Conservation (phyloP, 2,329 filamentous ascomycete species). For the Diplodia mutila region DNA sequence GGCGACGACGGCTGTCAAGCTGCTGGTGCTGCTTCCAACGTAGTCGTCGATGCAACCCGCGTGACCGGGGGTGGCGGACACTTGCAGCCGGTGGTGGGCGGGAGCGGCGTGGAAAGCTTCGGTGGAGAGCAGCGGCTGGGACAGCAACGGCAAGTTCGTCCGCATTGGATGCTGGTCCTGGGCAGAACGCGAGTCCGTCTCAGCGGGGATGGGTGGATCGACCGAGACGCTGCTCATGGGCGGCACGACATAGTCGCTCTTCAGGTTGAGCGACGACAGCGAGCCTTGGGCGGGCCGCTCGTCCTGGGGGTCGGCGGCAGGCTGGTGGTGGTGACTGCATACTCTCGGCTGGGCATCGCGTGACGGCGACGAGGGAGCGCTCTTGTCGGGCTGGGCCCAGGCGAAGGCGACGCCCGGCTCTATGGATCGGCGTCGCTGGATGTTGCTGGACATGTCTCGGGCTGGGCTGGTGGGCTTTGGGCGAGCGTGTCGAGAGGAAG, state of each 20-base stretch:
- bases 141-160: slow-evolving; percentile 23
- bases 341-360: slow-evolving; percentile 9
- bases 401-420: slow-evolving; percentile 25
- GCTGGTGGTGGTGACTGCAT: slow-evolving; percentile 17
- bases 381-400: slow-evolving; percentile 17
- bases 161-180: slow-evolving; percentile 27
- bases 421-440: slow-evolving; percentile 25
- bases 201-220: slow-evolving; percentile 25
- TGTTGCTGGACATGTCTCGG: slow-evolving; percentile 18
- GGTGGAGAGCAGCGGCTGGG: slow-evolving; percentile 21
- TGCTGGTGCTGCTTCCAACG: slow-evolving; percentile 2
- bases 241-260: slow-evolving; percentile 26
- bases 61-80: background rate
- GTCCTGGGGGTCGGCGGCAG: slow-evolving; percentile 5
- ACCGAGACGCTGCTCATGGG: slow-evolving; percentile 27
- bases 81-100: background rate
- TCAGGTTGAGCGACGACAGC: slow-evolving; percentile 24
- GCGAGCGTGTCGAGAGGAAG: background rate
- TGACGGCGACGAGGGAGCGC: slow-evolving; percentile 13
- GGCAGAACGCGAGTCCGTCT: slow-evolving; percentile 25
- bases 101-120: slow-evolving; percentile 10
- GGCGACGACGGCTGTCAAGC: background rate
- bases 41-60: background rate
- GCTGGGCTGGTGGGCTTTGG: background rate
- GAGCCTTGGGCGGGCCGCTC: slow-evolving; percentile 3